Conservation (phyloP, 768 basidiomycete species). For the Rhizopogon sp. region DNA sequence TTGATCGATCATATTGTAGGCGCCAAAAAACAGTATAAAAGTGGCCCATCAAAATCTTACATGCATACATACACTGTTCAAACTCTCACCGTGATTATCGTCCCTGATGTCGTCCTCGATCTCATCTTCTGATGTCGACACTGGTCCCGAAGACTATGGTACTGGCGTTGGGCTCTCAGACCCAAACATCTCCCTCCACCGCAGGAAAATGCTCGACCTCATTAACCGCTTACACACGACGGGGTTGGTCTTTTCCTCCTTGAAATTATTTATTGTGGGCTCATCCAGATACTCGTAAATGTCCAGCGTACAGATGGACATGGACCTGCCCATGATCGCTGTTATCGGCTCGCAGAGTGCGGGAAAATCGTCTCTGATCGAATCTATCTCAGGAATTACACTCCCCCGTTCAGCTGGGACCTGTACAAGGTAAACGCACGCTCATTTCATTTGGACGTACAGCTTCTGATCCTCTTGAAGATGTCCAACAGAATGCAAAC, state of each 20-base stretch:
- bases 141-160: slow-evolving; percentile 6
- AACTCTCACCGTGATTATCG: neutral
- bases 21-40: neutral
- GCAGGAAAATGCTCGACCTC: slow-evolving; percentile 51
- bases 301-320: slow-evolving; percentile 57
- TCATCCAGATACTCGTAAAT: neutral
- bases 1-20: neutral
- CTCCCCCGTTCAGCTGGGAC: slow-evolving; percentile 71
- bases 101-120: neutral
- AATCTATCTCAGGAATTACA: slow-evolving; percentile 69
- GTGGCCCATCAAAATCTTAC: neutral
- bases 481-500: slow-evolving; percentile 55
- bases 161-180: slow-evolving; percentile 48
- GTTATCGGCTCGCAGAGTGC: slow-evolving; percentile 72
- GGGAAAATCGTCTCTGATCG: slow-evolving; percentile 75
- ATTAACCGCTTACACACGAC: slow-evolving; percentile 58
- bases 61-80: too few relatives aligned
- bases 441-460: neutral
- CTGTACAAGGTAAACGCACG: slow-evolving; percentile 53
- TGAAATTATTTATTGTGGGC: neutral
- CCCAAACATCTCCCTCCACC: slow-evolving; percentile 32
- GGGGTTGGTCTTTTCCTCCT: slow-evolving; percentile 36
- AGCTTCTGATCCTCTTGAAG: slow-evolving; percentile 21
- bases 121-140: neutral
- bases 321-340: slow-evolving; percentile 69